phyloP scores from a whole-genome alignment of 208 protist genomes.

The Acanthamoeba royreba region DNA sequence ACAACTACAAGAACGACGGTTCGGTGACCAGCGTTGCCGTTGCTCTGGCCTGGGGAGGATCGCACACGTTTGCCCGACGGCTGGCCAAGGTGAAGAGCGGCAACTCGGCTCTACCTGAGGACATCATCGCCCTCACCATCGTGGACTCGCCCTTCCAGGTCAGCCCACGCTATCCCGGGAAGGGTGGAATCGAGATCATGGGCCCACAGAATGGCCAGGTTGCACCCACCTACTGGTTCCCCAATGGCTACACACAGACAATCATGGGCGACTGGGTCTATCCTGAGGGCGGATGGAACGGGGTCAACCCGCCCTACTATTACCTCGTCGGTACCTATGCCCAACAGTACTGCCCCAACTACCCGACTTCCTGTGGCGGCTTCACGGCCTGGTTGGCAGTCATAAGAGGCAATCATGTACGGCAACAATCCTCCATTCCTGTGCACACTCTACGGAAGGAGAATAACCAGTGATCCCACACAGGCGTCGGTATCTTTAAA shows the following conservation, averaged over 20 bases:
- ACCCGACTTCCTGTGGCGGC: neutral
- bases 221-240: neutral
- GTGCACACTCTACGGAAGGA: neutral
- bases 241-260: neutral
- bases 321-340: neutral
- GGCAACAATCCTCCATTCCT: neutral
- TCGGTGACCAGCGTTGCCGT: neutral
- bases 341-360: neutral
- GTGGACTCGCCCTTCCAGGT: neutral
- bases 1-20: neutral
- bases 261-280: neutral
- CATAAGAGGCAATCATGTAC: neutral
- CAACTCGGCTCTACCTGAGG: neutral
- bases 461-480: neutral
- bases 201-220: neutral
- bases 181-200: neutral
- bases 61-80: neutral
- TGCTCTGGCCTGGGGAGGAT: neutral
- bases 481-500: neutral
- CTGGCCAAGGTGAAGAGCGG: neutral
- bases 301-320: neutral
- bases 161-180: neutral
- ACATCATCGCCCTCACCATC: neutral
- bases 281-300: neutral
- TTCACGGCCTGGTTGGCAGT: neutral